phyloP scores from a whole-genome alignment of 805 yeast species.

The Metschnikowia drakensbergensis region DNA sequence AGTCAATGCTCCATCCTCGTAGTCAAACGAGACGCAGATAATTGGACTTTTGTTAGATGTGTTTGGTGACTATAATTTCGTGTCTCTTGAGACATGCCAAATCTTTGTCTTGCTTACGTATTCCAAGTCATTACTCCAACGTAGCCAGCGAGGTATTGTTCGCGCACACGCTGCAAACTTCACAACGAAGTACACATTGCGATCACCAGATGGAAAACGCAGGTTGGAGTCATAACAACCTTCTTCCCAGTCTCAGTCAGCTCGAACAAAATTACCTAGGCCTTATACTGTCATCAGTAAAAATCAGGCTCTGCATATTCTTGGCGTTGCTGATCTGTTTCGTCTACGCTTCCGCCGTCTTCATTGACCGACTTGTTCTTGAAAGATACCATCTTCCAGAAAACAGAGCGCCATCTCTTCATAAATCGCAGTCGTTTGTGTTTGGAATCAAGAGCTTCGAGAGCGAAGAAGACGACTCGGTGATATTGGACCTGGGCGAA shows the following conservation, averaged over 20 bases:
- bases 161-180: background rate
- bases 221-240: background rate
- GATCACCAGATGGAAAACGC: background rate
- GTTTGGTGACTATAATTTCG: background rate
- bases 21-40: too few relatives aligned
- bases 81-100: too few relatives aligned
- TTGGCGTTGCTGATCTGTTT: background rate
- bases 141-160: background rate
- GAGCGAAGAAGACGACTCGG: background rate
- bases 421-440: background rate
- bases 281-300: background rate
- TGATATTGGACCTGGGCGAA: background rate
- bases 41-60: background rate
- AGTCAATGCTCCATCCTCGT: background rate
- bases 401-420: background rate
- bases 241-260: background rate
- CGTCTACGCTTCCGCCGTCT: background rate
- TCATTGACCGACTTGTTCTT: conserved; percentile 1
- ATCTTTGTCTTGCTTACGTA: too few relatives aligned
- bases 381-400: conserved; percentile 1
- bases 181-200: background rate
- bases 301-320: background rate
- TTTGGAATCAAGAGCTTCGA: background rate
- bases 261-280: background rate
- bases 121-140: too few relatives aligned